phyloP scores from a whole-genome alignment of 495 filamentous ascomycete species.

The Hypoxylon fuscum region DNA sequence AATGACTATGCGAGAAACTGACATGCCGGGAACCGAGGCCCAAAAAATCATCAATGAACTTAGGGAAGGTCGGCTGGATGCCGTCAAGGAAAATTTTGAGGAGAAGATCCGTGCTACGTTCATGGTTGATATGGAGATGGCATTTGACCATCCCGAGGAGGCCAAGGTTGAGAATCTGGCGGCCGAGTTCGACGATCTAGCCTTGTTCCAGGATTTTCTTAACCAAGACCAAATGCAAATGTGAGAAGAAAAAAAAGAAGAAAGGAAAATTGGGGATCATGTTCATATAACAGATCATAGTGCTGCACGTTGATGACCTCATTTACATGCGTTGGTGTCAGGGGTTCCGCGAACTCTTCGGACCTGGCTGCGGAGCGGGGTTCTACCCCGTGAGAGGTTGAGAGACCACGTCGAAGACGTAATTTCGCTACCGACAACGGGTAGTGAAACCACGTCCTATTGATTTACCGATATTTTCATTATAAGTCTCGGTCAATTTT shows the following conservation, averaged over 20 bases:
- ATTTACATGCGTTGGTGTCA: too few species aligned
- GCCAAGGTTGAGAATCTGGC: constrained; percentile 38
- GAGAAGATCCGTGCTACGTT: constrained; percentile 31
- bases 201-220: constrained; percentile 36
- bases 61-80: constrained; percentile 18
- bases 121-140: constrained; percentile 37
- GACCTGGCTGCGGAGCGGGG: too few species aligned
- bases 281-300: too few species aligned
- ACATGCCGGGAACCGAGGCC: constrained; percentile 29
- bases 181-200: constrained; percentile 25
- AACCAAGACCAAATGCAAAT: constrained; percentile 30
- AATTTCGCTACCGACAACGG: too few species aligned
- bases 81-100: constrained; percentile 7
- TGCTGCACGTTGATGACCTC: too few species aligned
- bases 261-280: neutral
- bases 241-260: neutral
- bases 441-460: too few species aligned
- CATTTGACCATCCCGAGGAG: constrained; percentile 23
- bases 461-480: too few species aligned
- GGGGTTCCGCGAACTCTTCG: too few species aligned
- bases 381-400: too few species aligned
- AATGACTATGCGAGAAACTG: constrained; percentile 35
- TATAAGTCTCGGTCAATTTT: too few species aligned
- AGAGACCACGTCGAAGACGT: too few species aligned
- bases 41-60: constrained; percentile 31